Base-by-base conservation (phyloP, 2,329 filamentous ascomycete genomes). In the Aspergillus sp. region DNA sequence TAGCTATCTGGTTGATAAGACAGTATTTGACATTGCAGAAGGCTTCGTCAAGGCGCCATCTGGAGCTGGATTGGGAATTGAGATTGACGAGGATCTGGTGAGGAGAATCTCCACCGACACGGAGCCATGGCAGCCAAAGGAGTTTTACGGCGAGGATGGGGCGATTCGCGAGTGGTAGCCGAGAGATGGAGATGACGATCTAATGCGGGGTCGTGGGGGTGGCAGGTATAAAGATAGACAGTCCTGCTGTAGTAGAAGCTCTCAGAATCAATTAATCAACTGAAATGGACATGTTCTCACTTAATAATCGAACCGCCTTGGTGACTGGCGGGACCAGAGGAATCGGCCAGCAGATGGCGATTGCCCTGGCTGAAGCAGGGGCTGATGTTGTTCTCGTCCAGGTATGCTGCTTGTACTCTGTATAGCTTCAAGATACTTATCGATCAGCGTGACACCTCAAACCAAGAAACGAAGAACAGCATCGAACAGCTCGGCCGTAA, bases 81-180 rank as follows among this genome's bases (percentile, higher is more conserved):
- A 88, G 40, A 71, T 86, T 42, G 80, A 90, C 52, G 86, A 90
- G 64, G 82, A 80, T 11, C 68, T 79, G 61, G 77, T 90, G 6
- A 71, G 83, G 29, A 72, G 72, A 49, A 68, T 84, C 31, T 77
- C 80, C 0, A 70, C 74, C 45, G 75, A 77, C 37, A 77, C 81
- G 0, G 72, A 76, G 47, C 75, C 84, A 1, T 90, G 86, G 86
- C 70, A 78, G 37, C 76, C 72, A 40, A 81, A 83, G 12, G 82
- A 77, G 5, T 88, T 88, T 52, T 75, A 78, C 50, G 85, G 85
- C 0, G 80, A 81, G 0, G 84, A 83, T 48, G 82, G 82, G 1
- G 76, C 79, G 43, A 73, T 86, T 45, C 69, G 83, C 39, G 85
- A 88, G 61, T 88, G 84, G 84, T 88, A 71, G 42, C 29, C 10